Percentiles rank a stretch among this genome's conserved stretches.
phyloP scores from a whole-genome alignment of 2,329 filamentous ascomycete genomes.

The Talaromyces sp. region DNA sequence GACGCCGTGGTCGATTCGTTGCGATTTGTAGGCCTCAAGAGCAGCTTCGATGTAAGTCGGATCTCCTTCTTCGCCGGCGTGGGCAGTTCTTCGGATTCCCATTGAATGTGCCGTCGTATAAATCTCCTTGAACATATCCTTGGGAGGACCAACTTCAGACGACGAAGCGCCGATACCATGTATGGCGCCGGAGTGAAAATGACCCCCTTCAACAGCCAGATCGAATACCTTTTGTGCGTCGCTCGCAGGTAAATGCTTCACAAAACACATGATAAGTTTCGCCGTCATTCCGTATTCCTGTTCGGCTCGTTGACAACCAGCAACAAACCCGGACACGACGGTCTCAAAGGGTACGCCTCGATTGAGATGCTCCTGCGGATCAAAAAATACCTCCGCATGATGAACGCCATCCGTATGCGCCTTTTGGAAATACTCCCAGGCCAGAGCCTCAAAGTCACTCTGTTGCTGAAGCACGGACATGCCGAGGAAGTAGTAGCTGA shows the following conservation, averaged over 20 bases:
- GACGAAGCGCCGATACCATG: constrained; percentile 64
- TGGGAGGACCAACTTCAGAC: constrained; percentile 53
- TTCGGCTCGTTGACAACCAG: constrained; percentile 57
- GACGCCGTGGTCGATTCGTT: constrained; percentile 71
- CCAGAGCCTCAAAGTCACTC: constrained; percentile 67
- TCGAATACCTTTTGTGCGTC: constrained; percentile 46
- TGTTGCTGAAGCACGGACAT: constrained; percentile 63
- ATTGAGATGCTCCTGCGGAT: constrained; percentile 67
- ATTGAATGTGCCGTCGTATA: constrained; percentile 52
- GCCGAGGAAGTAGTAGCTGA: constrained; percentile 72
- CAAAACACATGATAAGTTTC: constrained; percentile 65
- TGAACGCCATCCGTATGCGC: constrained; percentile 61
- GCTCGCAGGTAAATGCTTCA: constrained; percentile 61
- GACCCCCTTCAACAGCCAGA: constrained; percentile 34
- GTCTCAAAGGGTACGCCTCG: constrained; percentile 60
- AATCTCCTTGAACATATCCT: constrained; percentile 56
- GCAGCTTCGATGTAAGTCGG: constrained; percentile 60
- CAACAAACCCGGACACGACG: constrained; percentile 59
- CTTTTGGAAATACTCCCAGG: constrained; percentile 64
- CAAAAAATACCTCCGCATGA: constrained; percentile 76
- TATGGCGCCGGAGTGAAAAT: constrained; percentile 50
- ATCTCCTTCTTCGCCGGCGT: constrained; percentile 72
- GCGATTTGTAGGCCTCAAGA: constrained; percentile 55
- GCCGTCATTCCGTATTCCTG: constrained; percentile 60
- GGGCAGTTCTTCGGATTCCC: constrained; percentile 61